Base-by-base conservation (phyloP, 2,329 filamentous ascomycete species). In the Myriosclerotinia duriaeana region DNA sequence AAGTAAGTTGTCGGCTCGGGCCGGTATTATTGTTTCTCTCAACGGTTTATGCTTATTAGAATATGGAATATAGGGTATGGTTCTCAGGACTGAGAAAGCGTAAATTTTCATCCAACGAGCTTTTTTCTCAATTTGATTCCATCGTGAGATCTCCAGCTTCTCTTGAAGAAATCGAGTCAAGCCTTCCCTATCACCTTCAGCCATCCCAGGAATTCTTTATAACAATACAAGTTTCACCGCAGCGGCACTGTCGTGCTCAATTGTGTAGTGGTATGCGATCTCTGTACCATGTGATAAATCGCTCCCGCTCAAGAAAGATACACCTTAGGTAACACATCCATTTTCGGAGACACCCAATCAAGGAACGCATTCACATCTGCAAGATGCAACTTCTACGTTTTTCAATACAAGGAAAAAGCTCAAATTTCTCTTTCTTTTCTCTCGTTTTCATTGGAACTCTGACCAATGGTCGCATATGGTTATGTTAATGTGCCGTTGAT, bases 231-330 rank as follows among this genome's bases (percentile, higher is more conserved):
- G 64, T 66, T 61, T 61, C 64, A 66, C 64, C 14, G 58, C 64
- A 66, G 55, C 64, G 64, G 64, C 38, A 66, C 64, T 61, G 55
- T 44, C 34, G 64, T 66, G 55, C 12, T 38, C 36, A 53, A 61
- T 66, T 53, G 55, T 61, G 64, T 44, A 11, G 60, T 63, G 60
- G 38, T 53, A 63, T 52, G 58, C 65, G 65, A 66, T 66, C 58
- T 66, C 64, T 66, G 58, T 66, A 34, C 65, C 58, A 66, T 66
- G 52, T 66, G 65, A 66, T 55, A 50, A 66, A 64, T 66, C 58
- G 50, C 54, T 63, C 52, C 65, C 58, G 50, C 48, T 65, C 48
- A 12, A 65, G 53, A 65, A 22, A 65, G 1, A 52, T 53, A 60
- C 55, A 66, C 64, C 64, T 38, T 48, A 53, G 26, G 64, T 66